Evolutionary conservation across 129 eudicot genomes (phyloP), one percentile per base, ranked within the genome.

Genomic region (Helianthus tuberosus): DNA sequence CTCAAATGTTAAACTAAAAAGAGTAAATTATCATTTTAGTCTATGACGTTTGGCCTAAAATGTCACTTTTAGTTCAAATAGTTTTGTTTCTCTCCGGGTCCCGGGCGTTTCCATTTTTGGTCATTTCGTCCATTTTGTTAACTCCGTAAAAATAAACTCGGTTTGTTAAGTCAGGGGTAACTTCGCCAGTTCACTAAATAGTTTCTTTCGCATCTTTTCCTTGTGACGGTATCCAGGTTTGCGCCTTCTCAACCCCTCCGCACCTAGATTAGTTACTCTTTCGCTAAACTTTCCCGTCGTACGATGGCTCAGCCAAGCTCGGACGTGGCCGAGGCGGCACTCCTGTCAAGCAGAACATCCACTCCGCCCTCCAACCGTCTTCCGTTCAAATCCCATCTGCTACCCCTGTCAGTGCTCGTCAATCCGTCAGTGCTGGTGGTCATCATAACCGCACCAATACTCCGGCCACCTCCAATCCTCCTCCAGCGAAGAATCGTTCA

Each of bases 401-500:
- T 36, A 68, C 82, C 81, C 81, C 82, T 11, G 15, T 39, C 76
- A 78, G 85, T 5, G 86, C 83, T 27, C 32, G 32, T 27, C 32
- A 27, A 27, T 27, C 32, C 32, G 32, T 2, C 32, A 2, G 32
- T 27, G 32, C 2, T 27, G 32, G 32, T 51, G 80, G 72, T 8
- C 80, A 79, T 35, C 88, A 92, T 73, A 84, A 74, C 82, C 83
- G 84, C 38, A 64, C 25, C 29, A 69, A 69, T 74, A 61, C 74
- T 49, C 61, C 75, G 36, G 65, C 67, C 68, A 15, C 85, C 32
- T 27, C 2, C 69, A 27, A 57, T 78, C 8, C 32, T 27, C 32
- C 23, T 71, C 82, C 74, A 81, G 69, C n/a, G 98, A 93, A 52
- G 99, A 94, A 80, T 77, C 76, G 1, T 90, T 90, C 73, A 90